These are phyloP conservation scores for Pseudozyma tsukubaensis DNA, from an alignment of 1,284 basidiomycete species.

Conservation along the genomic window DNA sequence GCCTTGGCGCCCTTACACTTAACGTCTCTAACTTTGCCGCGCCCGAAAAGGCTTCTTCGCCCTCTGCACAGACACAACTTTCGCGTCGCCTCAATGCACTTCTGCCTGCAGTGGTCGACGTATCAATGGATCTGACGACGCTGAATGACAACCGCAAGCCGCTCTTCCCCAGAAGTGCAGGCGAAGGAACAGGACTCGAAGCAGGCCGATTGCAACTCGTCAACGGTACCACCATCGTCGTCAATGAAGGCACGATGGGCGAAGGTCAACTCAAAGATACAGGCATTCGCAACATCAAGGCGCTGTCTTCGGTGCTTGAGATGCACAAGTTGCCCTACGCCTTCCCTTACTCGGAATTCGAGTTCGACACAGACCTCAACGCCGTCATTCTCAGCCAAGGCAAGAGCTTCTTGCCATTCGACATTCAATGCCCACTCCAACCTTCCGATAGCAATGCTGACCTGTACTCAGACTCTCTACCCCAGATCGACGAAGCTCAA, in stretches of 20 bases:
- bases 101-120: constrained; percentile 74
- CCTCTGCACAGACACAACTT: constrained; percentile 73
- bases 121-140: constrained; percentile 64
- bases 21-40: constrained; percentile 68
- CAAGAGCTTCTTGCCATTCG: constrained; percentile 69
- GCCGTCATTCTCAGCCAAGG: constrained; percentile 78
- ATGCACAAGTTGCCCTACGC: constrained; percentile 80
- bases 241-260: constrained; percentile 77
- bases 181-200: constrained; percentile 79
- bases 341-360: constrained; percentile 81
- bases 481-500: constrained; percentile 18
- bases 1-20: constrained; percentile 78
- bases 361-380: constrained; percentile 80
- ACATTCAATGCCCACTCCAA: constrained; percentile 54
- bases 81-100: constrained; percentile 71
- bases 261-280: constrained; percentile 77
- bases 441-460: not conserved
- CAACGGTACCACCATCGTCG: constrained; percentile 74
- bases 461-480: constrained; percentile 12
- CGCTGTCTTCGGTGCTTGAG: constrained; percentile 78
- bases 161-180: constrained; percentile 73
- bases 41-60: constrained; percentile 71
- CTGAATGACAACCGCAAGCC: constrained; percentile 73
- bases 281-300: constrained; percentile 79
- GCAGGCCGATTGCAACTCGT: constrained; percentile 82